Conservation (phyloP, 257 asterid species). For the Vinca minor region DNA sequence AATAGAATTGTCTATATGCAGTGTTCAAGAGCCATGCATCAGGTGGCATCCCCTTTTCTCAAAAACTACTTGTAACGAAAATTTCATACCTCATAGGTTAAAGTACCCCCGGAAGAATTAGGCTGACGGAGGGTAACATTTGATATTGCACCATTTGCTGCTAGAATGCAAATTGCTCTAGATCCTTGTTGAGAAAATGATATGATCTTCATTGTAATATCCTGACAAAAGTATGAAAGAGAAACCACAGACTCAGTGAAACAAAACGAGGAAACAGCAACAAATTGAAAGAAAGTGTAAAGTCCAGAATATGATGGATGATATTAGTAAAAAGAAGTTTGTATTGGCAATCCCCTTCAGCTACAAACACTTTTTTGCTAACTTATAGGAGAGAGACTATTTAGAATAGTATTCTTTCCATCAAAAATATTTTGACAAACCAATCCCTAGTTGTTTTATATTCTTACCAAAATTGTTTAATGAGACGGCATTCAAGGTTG, state of each 20-base stretch:
- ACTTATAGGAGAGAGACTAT: no score
- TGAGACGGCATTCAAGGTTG: no score
- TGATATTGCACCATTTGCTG: slow-evolving; percentile 82
- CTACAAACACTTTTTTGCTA: no score
- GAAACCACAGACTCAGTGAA: slow-evolving; percentile 3
- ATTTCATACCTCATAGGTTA: slow-evolving; percentile 67
- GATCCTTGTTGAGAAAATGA: slow-evolving; percentile 86
- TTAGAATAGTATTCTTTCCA: no score
- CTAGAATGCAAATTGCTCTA: slow-evolving; percentile 72
- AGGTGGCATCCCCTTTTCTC: background rate
- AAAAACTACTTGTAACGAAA: background rate
- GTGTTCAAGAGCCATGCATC: background rate
- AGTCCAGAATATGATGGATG: background rate
- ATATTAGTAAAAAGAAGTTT: no score
- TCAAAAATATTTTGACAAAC: no score
- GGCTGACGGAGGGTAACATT: slow-evolving; percentile 83
- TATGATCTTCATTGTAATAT: slow-evolving; percentile 70
- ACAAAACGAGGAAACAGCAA: background rate
- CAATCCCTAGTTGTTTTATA: no score
- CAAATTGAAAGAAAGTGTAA: background rate
- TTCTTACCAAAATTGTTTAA: no score
- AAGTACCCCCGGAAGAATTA: slow-evolving; percentile 89
- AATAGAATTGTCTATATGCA: background rate
- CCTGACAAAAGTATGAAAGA: slow-evolving; percentile 34
- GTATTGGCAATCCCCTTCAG: no score